phyloP scores from a whole-genome alignment of 2,329 filamentous ascomycete species.

The Sporothrix protearum region DNA sequence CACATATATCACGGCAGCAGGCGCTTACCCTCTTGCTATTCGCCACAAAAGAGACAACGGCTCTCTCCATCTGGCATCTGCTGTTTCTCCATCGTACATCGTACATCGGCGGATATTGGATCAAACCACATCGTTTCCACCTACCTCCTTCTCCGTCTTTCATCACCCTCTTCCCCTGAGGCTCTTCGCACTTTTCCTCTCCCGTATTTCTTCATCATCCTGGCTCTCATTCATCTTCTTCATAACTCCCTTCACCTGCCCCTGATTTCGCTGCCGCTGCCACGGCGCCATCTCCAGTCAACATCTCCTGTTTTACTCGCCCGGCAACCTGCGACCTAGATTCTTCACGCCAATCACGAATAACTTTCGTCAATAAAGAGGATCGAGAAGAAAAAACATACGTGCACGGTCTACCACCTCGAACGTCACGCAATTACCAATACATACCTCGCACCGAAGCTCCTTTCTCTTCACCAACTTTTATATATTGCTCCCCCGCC shows the following conservation, averaged over 20 bases:
- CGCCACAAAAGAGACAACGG: not conserved
- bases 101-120: slow-evolving; percentile 7
- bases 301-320: slow-evolving; percentile 15
- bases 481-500: slow-evolving; percentile 17
- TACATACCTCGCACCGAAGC: not conserved
- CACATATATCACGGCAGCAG: slow-evolving; percentile 21
- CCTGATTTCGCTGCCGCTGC: slow-evolving; percentile 12
- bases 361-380: not conserved
- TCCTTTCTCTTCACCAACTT: not conserved
- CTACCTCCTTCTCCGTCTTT: not conserved
- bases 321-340: not conserved
- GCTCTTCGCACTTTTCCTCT: slow-evolving; percentile 2
- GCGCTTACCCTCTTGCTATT: slow-evolving; percentile 16
- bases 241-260: not conserved
- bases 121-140: not conserved
- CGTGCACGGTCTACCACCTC: not conserved
- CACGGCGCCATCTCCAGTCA: slow-evolving; percentile 14
- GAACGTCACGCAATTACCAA: slow-evolving; percentile 5
- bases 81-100: not conserved
- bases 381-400: not conserved
- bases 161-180: slow-evolving; percentile 7
- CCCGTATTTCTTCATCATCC: not conserved
- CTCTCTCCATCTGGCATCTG: not conserved
- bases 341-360: slow-evolving; percentile 6
- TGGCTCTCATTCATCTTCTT: not conserved